Base-by-base conservation (phyloP, 768 basidiomycete genomes). In the Multifurca ochricompacta region DNA sequence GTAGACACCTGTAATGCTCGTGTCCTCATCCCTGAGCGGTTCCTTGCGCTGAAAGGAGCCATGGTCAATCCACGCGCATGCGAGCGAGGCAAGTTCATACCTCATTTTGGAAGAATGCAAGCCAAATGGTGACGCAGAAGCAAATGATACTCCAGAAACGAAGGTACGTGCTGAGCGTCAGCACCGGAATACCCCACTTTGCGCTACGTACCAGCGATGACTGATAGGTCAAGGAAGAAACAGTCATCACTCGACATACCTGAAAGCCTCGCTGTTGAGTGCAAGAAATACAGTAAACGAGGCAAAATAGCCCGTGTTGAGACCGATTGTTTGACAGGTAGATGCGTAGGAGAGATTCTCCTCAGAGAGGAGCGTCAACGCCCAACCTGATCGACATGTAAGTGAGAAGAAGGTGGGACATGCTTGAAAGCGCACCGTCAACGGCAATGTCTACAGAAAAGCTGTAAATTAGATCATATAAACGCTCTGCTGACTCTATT, bases 261-360 rank as follows among this genome's bases (percentile, higher is more conserved):
- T 80, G 65, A 99, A 99, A 23, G 87, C 84, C 63, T 91, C 85
- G 60, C 91, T 93, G 66, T 97, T 99, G 66, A 99, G 82, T 0
- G 96, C 96, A 37, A 99, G 78, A 66, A 98, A 98, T 6, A 98
- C 92, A 7, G 96, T 99, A 66, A 96, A 98, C 2, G 91, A 93
- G 28, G 93, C 79, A 65, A 98, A 94, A 69, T 85, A 97, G 5
- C 96, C 96, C 1, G 90, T 88, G 63, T 95, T 97, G 23, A 99
- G 76, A 11, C 96, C 96, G 56, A 98, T 91, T 1, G 96, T 98
- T 69, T 99, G 96, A 54, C 95, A 97, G 6, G 94, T 98, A 16
- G 93, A 96, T 3, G 96, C 96, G 65, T 94, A 99, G 16, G 94
- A 91, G 34, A 98, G 71, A 65, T 93, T 94, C 60, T 92, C 92